A percentile compares a stretch with the other conserved stretches of the same genome.
phyloP scores from a whole-genome alignment of 257 asterid genomes.

The Solanum chiquidenum region DNA sequence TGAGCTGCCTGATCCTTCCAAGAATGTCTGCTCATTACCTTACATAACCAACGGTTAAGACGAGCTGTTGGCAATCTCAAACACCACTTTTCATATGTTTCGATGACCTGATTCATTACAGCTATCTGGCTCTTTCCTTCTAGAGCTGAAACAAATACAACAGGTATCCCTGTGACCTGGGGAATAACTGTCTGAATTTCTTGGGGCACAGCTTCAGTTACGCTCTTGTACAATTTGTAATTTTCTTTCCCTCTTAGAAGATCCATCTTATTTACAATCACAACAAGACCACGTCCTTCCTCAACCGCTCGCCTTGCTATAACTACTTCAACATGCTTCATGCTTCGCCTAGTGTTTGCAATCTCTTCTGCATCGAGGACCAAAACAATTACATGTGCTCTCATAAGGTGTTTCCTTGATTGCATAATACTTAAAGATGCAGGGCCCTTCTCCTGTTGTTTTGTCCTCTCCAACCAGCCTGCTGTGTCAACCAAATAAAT shows the following conservation, averaged over 20 bases:
- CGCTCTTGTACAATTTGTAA: conserved; percentile 39
- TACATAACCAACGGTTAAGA: conserved; percentile 83
- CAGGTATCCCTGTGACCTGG: conserved; percentile 89
- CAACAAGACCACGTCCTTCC: conserved; percentile 90
- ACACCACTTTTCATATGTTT: conserved; percentile 86
- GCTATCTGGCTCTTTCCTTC: conserved; percentile 68
- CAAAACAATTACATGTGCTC: conserved; percentile 92
- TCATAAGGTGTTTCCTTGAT: conserved; percentile 91
- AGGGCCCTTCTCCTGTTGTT: conserved; percentile 90
- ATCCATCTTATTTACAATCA: conserved; percentile 90
- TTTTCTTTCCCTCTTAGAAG: conserved; percentile 53
- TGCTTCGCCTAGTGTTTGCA: conserved; percentile 55
- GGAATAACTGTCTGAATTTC: conserved; percentile 92
- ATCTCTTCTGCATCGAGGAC: conserved; percentile 97
- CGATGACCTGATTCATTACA: conserved; percentile 71
- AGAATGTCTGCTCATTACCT: conserved; percentile 97
- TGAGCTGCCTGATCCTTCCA: conserved; percentile 93
- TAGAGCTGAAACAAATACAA: conserved; percentile 83
- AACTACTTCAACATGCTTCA: conserved; percentile 94
- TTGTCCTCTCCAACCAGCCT: conserved; percentile 95
- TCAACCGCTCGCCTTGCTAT: conserved; percentile 93
- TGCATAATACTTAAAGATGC: conserved; percentile 88
- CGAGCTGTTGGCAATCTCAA: conserved; percentile 77
- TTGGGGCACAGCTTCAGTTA: conserved; percentile 64
- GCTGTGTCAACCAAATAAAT: conserved; percentile 88